Evolutionary conservation across 371 early-diverging fungal genomes (phyloP).

Genomic region (Mucor saturninus): DNA sequence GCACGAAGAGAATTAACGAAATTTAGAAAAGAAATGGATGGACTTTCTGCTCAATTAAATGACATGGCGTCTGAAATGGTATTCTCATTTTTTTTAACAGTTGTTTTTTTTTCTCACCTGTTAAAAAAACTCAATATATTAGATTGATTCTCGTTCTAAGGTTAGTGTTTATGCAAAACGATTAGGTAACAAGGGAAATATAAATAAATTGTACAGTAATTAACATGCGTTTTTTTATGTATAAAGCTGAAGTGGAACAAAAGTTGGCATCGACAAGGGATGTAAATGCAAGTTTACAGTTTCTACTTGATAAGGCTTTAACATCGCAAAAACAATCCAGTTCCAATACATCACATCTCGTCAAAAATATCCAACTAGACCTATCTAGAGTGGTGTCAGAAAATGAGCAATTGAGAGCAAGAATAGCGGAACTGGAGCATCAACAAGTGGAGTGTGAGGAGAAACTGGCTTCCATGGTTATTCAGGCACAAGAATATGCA

Average conservation of each 20-base stretch:
- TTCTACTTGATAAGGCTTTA: constrained; percentile 60
- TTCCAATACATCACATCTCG: constrained; percentile 64
- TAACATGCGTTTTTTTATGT: not conserved
- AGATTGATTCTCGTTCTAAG: constrained; percentile 60
- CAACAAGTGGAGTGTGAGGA: constrained; percentile 68
- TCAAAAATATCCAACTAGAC: constrained; percentile 67
- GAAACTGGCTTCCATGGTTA: constrained; percentile 63
- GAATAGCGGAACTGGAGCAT: constrained; percentile 65
- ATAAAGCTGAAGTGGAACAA: constrained; percentile 67
- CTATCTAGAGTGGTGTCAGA: constrained; percentile 65
- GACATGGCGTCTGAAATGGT: constrained; percentile 73
- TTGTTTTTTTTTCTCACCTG: not conserved
- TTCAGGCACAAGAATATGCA: constrained; percentile 70
- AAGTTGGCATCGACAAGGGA: constrained; percentile 65
- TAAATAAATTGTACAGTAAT: not conserved
- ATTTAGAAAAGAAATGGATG: constrained; percentile 69
- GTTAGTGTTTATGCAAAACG: constrained; percentile 68
- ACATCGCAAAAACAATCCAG: constrained; percentile 65
- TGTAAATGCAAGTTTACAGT: constrained; percentile 63
- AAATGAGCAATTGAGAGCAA: constrained; percentile 62
- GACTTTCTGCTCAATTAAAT: constrained; percentile 63
- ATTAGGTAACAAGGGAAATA: constrained; percentile 3
- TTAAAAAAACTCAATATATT: constrained; percentile 3
- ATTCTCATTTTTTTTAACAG: not conserved
- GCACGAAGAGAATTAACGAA: constrained; percentile 61